Evolutionary conservation across 352 stramenopile species (phyloP), one percentile per base, ranked within the genome.

Genomic region (Discostella stelligera): DNA sequence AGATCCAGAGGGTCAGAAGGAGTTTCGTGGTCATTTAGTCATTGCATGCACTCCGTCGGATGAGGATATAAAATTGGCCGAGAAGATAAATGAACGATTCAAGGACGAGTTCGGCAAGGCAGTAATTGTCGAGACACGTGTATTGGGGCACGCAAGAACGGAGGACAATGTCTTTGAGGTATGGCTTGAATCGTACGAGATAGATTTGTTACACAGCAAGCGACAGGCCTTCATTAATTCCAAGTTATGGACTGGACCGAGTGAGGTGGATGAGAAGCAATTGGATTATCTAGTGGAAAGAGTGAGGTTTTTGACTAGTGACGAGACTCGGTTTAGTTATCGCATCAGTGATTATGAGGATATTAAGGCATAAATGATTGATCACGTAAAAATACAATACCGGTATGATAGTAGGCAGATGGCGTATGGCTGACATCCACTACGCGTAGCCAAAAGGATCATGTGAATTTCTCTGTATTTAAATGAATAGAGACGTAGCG

Each of bases 161-260:
- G 80, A 90, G 41, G 87, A 90, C 73, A 86, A 90, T 76, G 77
- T 90, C 0, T 92, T 87, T 64, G 87, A 92, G 58, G 68, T 92
- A 52, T 92, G 87, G 87, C 63, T 92, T 2, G 87, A 92, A 68
- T 87, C 75, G 56, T 92, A 88, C 64, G 84, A 92, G 41, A 87
- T 92, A 61, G 84, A 90, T 74, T 66, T 92, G 14, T 63, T 92
- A 13, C 87, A 92, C 63, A 90, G 82, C n/a, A 89, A 84, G 62
- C 76, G 82, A 64, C 60, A 87, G 59, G 80, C 79, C 6, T 77
- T 71, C 21, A 71, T 71, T 16, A 77, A 80, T 60, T 67, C 65
- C 32, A 74, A 86, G 52, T 63, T 77, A 13, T 90, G 84, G 84
- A 79, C 63, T 7, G 84, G 84, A 61, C 84, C 82, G 39, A 80